phyloP scores from a whole-genome alignment of 2,329 filamentous ascomycete genomes.

The Talaromyces sp. region DNA sequence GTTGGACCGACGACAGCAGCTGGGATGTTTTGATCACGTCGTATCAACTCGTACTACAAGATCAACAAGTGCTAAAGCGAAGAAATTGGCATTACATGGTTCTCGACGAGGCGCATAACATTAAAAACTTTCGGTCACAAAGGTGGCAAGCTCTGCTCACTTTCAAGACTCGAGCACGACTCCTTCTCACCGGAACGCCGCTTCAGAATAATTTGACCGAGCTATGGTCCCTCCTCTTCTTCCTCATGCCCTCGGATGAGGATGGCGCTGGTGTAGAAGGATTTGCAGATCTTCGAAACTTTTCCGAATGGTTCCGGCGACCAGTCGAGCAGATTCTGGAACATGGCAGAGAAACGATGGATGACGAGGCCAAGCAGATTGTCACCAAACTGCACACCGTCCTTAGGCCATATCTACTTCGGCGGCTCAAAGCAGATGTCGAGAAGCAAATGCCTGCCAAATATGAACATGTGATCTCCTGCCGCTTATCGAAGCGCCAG shows the following conservation, averaged over 20 bases:
- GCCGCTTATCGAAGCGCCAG: slow-evolving; percentile 89
- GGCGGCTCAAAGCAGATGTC: slow-evolving; percentile 89
- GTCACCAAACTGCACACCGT: slow-evolving; percentile 93
- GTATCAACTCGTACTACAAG: slow-evolving; percentile 91
- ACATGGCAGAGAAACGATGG: slow-evolving; percentile 87
- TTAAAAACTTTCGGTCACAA: slow-evolving; percentile 98
- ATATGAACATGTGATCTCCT: slow-evolving; percentile 95
- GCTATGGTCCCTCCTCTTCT: slow-evolving; percentile 94
- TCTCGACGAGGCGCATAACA: slow-evolving; percentile 96
- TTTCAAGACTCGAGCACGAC: slow-evolving; percentile 82
- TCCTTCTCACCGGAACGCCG: slow-evolving; percentile 89
- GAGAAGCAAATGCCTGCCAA: slow-evolving; percentile 99
- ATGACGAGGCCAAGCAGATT: slow-evolving; percentile 86
- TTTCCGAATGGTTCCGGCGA: slow-evolving; percentile 92
- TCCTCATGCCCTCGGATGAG: slow-evolving; percentile 83
- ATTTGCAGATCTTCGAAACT: slow-evolving; percentile 92
- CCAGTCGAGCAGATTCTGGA: slow-evolving; percentile 95
- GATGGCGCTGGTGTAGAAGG: slow-evolving; percentile 73
- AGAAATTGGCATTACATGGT: slow-evolving; percentile 97
- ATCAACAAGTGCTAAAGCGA: slow-evolving; percentile 88
- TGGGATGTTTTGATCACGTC: slow-evolving; percentile 99
- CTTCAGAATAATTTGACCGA: slow-evolving; percentile 96
- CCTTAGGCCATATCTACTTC: slow-evolving; percentile 82
- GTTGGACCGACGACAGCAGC: slow-evolving; percentile 87
- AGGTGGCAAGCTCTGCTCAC: slow-evolving; percentile 93